Evolutionary conservation across 169 alveolate species (phyloP), one percentile per base, ranked within the genome.

Genomic region (Theileria equi): DNA sequence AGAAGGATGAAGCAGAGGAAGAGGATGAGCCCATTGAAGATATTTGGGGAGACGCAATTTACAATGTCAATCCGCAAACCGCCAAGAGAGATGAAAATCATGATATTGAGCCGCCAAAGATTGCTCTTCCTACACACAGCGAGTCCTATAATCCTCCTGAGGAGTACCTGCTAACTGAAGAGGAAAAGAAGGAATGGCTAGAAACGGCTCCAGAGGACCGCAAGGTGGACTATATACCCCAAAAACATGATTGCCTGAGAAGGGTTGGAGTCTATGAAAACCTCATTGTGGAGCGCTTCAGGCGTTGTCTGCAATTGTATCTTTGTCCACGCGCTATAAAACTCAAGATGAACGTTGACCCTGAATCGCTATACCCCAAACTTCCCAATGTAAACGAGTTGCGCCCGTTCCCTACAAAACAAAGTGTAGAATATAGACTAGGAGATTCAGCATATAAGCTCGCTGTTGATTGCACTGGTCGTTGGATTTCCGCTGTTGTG

Each of bases 321-420:
- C 63, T 95, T 55, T 93, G 96, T 44, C 97, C 98, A 1, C 82
- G 98, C 81, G 91, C 95, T 7, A 85, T 89, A 43, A 94, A 90
- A 76, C 91, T 94, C 90, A 93, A 94, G 84, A 80, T 91, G 70
- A 89, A 92, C 66, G 86, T 92, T 35, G 95, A 77, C 44, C 80
- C 81, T 0, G 81, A 77, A 44, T 38, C 78, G 21, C 62, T 77
- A 1, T 54, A 49, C 13, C 77, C 86, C 23, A 66, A 67, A 58
- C 40, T 77, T 16, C 86, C 86, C 5, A 74, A 68, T 41, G 63
- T 68, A 5, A 35, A 64, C 26, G 70, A 60, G 5, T 45, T 74
- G 29, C 40, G 66, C 32, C 84, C 84, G 10, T 74, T 53, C 80
- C 84, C 84, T 3, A 74, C 65, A 6, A 29, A 26, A 29, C 8